A percentile compares a stretch with the other conserved stretches of the same genome.
These are phyloP conservation scores for Rhizoclosmatium globosum DNA, from an alignment of 192 early-diverging fungal species.

Conservation along the genomic window DNA sequence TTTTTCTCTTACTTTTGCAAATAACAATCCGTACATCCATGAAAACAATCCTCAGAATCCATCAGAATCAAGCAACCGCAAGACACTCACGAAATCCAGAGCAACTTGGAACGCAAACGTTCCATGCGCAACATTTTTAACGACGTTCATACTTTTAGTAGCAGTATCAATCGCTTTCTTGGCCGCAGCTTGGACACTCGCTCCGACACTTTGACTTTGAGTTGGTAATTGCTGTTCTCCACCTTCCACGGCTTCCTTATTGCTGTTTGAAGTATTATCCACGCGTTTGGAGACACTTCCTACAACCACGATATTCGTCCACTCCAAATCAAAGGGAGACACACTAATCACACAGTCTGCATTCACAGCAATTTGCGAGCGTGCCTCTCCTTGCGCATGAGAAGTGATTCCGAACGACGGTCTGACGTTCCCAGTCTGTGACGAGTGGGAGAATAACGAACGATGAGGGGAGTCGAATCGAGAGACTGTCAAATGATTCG, in stretches of 20 bases:
- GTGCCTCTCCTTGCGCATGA: neutral
- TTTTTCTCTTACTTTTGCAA: too few relatives aligned
- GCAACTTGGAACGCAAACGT: constrained; percentile 14
- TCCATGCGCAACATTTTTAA: neutral
- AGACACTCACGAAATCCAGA: constrained; percentile 9
- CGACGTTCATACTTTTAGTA: neutral
- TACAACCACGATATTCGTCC: constrained; percentile 2
- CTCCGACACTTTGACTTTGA: neutral
- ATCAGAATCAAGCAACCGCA: neutral
- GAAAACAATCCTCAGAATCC: neutral
- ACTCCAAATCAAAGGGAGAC: constrained; percentile 4
- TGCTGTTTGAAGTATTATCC: neutral
- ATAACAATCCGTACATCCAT: too few relatives aligned
- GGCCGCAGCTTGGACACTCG: neutral
- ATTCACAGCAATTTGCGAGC: constrained; percentile 5
- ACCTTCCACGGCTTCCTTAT: neutral
- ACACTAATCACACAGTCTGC: neutral
- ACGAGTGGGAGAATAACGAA: neutral
- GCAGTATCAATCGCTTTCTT: constrained; percentile 4
- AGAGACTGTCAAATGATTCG: constrained; percentile 3
- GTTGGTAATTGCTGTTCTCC: neutral
- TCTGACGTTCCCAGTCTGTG: neutral
- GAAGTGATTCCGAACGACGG: neutral
- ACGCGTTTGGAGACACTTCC: neutral
- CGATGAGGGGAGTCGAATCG: neutral